Percentiles rank a stretch among this genome's conserved stretches.
phyloP scores from a whole-genome alignment of 2,329 filamentous ascomycete species.

The Karstenula rhodostoma region DNA sequence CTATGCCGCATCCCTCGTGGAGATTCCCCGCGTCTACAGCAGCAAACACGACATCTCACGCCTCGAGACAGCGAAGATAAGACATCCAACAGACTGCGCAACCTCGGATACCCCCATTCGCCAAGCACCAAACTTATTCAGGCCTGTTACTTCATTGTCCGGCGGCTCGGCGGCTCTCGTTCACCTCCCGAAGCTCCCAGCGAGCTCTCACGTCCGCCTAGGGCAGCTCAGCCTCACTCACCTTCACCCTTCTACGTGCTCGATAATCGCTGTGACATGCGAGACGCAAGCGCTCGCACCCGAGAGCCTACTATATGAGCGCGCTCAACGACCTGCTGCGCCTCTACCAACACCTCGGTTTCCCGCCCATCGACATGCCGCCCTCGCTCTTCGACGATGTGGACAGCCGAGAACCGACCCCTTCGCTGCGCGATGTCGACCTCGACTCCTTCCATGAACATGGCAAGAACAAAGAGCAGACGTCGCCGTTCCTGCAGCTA shows the following conservation, averaged over 20 bases:
- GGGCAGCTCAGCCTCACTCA: background rate
- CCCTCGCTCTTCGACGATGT: constrained; percentile 17
- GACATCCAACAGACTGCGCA: background rate
- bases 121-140: background rate
- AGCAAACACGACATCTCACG: background rate
- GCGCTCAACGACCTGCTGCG: constrained; percentile 12
- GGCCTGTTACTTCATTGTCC: background rate
- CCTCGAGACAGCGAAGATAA: background rate
- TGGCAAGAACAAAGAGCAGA: constrained; percentile 26
- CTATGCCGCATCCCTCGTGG: background rate
- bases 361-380: constrained; percentile 32
- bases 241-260: background rate
- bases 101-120: background rate
- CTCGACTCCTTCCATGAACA: constrained; percentile 27
- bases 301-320: constrained; percentile 6
- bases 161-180: background rate
- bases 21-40: constrained; percentile 6
- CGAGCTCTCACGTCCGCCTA: background rate
- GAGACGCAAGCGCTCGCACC: background rate
- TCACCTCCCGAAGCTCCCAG: constrained; percentile 3
- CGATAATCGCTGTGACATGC: background rate
- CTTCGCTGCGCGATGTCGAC: constrained; percentile 31
- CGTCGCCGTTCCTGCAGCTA: constrained; percentile 38
- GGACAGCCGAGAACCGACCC: constrained; percentile 36
- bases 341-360: constrained; percentile 8